Evolutionary conservation across 1,139 yeast species (phyloP).

Genomic region (Kodamaea ohmeri): DNA sequence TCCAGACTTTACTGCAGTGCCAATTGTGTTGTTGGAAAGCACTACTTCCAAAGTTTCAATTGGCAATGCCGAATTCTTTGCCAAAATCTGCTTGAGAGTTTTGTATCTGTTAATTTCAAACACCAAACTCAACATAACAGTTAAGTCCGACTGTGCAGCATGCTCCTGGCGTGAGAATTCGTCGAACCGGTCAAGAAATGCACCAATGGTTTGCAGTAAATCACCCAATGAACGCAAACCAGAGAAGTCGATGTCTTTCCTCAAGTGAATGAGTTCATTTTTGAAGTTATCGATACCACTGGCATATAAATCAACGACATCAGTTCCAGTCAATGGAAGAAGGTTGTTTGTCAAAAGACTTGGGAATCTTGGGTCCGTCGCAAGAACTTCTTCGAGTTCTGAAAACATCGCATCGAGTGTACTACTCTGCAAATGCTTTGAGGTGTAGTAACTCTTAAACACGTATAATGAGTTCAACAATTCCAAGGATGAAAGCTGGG

Average conservation of each 20-base stretch:
- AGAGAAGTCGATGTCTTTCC: slow-evolving; percentile 24
- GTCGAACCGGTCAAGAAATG: slow-evolving; percentile 23
- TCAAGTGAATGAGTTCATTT: slow-evolving; percentile 26
- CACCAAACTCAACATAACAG: slow-evolving; percentile 17
- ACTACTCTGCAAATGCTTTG: not conserved
- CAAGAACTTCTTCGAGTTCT: slow-evolving; percentile 10
- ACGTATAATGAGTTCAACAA: slow-evolving; percentile 28
- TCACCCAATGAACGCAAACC: slow-evolving; percentile 15
- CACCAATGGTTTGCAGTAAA: slow-evolving; percentile 21
- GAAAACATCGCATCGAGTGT: slow-evolving; percentile 25
- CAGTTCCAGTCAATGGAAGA: slow-evolving; percentile 15
- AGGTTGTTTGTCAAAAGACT: slow-evolving; percentile 14
- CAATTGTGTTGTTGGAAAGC: slow-evolving; percentile 6
- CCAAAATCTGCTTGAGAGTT: slow-evolving; percentile 22
- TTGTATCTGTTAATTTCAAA: slow-evolving; percentile 29
- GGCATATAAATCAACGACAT: slow-evolving; percentile 19
- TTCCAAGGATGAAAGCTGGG: slow-evolving; percentile 30
- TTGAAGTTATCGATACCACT: slow-evolving; percentile 26
- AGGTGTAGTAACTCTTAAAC: slow-evolving; percentile 25
- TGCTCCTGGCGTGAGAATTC: slow-evolving; percentile 15
- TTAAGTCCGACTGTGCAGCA: slow-evolving; percentile 3
- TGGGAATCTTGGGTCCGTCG: slow-evolving; percentile 14
- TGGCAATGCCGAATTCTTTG: slow-evolving; percentile 20
- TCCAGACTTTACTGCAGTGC: slow-evolving; percentile 1
- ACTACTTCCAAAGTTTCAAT: slow-evolving; percentile 32